phyloP scores from a whole-genome alignment of 495 filamentous ascomycete species.

The Talaromyces trachyspermus region DNA sequence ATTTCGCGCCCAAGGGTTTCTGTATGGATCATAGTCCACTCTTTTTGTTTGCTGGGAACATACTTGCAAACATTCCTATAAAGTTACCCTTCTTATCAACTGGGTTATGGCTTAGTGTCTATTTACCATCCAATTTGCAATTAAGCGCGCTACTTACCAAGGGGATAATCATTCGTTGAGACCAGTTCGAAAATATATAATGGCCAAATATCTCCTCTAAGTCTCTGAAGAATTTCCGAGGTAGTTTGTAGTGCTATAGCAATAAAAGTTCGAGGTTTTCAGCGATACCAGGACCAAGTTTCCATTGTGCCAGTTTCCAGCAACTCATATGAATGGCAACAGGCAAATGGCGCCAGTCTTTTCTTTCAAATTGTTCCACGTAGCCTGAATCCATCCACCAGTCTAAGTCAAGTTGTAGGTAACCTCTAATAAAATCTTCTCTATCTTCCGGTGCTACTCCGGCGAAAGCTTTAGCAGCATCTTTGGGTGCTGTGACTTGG shows the following conservation, averaged over 20 bases:
- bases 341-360: neutral
- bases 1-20: too few relatives aligned
- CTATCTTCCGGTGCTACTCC: neutral
- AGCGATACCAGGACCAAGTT: neutral
- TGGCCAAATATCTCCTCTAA: neutral
- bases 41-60: too few relatives aligned
- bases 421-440: neutral
- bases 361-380: too few relatives aligned
- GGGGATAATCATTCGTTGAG: too few relatives aligned
- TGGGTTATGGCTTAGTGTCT: too few relatives aligned
- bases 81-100: too few relatives aligned
- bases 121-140: too few relatives aligned
- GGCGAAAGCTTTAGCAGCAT: neutral
- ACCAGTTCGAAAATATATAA: too few relatives aligned
- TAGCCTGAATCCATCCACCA: too few relatives aligned
- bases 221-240: neutral
- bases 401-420: neutral
- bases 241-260: neutral
- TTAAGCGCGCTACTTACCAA: too few relatives aligned
- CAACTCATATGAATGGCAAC: slow-evolving; percentile 3
- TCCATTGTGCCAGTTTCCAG: slow-evolving; percentile 6
- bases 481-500: neutral
- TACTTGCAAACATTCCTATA: too few relatives aligned
- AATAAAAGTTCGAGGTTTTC: neutral
- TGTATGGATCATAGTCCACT: too few relatives aligned